A percentile compares a stretch with the other conserved stretches of the same genome.
These are phyloP conservation scores for Annulohypoxylon bovei DNA, from an alignment of 495 filamentous ascomycete species.

Conservation along the genomic window DNA sequence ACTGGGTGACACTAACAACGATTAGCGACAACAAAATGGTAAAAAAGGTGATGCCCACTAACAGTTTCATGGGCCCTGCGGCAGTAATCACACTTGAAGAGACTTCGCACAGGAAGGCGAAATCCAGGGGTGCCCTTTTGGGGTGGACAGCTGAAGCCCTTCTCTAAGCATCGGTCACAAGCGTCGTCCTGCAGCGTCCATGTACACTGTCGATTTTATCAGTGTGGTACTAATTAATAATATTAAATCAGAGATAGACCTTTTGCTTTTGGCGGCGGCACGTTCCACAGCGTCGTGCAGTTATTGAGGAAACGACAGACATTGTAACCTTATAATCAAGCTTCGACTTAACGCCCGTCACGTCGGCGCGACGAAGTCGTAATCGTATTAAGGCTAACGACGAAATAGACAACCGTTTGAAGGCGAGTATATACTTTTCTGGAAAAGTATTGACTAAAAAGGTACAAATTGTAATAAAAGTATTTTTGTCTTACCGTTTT, in stretches of 20 bases:
- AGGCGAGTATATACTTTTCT: too few relatives aligned
- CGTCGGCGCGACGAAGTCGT: neutral
- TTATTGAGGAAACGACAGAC: neutral
- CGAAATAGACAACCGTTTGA: neutral
- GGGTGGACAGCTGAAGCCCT: conserved; percentile 5
- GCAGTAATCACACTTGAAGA: conserved; percentile 18
- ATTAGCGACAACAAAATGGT: neutral
- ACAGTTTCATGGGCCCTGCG: conserved; percentile 7
- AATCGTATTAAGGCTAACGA: neutral
- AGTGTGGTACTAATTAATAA: neutral
- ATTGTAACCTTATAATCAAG: neutral
- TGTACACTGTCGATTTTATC: conserved; percentile 6
- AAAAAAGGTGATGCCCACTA: neutral
- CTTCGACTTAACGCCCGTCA: neutral
- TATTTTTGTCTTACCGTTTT: neutral
- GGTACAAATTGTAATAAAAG: neutral
- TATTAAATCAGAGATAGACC: neutral
- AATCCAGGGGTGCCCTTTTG: neutral
- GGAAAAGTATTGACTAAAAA: too few relatives aligned
- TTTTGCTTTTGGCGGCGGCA: neutral
- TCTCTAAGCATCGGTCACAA: conserved; percentile 14
- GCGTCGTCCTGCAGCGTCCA: neutral
- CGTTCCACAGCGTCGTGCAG: neutral
- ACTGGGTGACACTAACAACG: conserved; percentile 5
- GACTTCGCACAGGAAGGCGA: neutral